phyloP scores from a whole-genome alignment of 2,329 filamentous ascomycete species.

The Neofusicoccum parvum region DNA sequence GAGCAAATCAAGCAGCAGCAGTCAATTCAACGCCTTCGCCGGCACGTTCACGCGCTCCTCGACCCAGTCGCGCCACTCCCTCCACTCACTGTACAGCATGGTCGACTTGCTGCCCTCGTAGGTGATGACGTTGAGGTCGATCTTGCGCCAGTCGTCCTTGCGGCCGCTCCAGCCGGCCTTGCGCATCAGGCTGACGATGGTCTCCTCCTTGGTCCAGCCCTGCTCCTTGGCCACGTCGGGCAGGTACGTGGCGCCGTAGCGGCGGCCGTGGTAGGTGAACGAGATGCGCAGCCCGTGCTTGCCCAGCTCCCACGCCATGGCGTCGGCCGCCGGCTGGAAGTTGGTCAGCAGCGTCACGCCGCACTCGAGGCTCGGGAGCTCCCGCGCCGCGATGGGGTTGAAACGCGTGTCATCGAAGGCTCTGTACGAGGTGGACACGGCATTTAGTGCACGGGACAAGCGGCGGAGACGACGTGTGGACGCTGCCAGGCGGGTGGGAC shows the following conservation, averaged over 20 bases:
- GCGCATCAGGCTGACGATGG: slow-evolving; percentile 83
- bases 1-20: background rate
- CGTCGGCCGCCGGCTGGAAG: slow-evolving; percentile 73
- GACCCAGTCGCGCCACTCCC: slow-evolving; percentile 77
- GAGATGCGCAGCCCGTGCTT: slow-evolving; percentile 84
- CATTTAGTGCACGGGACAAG: background rate
- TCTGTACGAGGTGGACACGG: slow-evolving; percentile 36
- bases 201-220: slow-evolving; percentile 93
- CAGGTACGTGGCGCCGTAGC: slow-evolving; percentile 85
- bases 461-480: background rate
- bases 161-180: slow-evolving; percentile 89
- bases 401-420: slow-evolving; percentile 68
- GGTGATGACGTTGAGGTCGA: slow-evolving; percentile 75
- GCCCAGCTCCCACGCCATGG: slow-evolving; percentile 85
- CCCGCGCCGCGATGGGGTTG: slow-evolving; percentile 53
- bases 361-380: slow-evolving; percentile 42
- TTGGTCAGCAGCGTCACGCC: slow-evolving; percentile 79
- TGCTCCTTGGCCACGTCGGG: slow-evolving; percentile 91
- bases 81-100: slow-evolving; percentile 72
- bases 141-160: slow-evolving; percentile 69
- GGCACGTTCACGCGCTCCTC: slow-evolving; percentile 29
- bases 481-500: background rate
- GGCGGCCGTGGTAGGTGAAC: slow-evolving; percentile 72
- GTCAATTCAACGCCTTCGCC: slow-evolving; percentile 7
- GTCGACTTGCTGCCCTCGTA: slow-evolving; percentile 84